Evolutionary conservation across 2,329 filamentous ascomycete genomes (phyloP).

Genomic region (Paraphaeosphaeria minitans): DNA sequence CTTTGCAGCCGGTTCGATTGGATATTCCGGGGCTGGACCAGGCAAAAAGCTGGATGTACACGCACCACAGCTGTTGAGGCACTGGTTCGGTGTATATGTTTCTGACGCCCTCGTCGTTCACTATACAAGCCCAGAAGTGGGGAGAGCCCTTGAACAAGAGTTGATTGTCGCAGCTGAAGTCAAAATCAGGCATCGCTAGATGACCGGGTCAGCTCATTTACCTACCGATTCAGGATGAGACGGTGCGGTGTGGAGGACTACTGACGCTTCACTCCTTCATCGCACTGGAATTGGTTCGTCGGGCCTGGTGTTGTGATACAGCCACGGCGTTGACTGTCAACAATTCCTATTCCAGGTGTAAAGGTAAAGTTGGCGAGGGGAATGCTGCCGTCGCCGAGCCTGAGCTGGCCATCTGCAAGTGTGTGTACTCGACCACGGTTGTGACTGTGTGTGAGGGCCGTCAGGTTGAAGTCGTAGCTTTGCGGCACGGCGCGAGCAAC

Average conservation of each 20-base stretch:
- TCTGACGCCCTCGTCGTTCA: slow-evolving; percentile 57
- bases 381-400: slow-evolving; percentile 59
- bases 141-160: slow-evolving; percentile 57
- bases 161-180: slow-evolving; percentile 57
- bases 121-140: slow-evolving; percentile 65
- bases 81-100: slow-evolving; percentile 58
- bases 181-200: slow-evolving; percentile 58
- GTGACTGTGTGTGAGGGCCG: slow-evolving; percentile 4
- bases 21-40: neutral
- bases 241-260: neutral
- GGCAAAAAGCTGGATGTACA: slow-evolving; percentile 39
- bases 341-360: slow-evolving; percentile 52
- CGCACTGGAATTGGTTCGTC: slow-evolving; percentile 65
- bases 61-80: slow-evolving; percentile 53
- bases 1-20: neutral
- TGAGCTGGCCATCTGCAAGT: slow-evolving; percentile 64
- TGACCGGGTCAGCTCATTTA: slow-evolving; percentile 5
- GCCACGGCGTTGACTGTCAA: slow-evolving; percentile 60
- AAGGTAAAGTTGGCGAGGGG: slow-evolving; percentile 59
- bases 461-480: slow-evolving; percentile 13
- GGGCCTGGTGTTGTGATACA: slow-evolving; percentile 64
- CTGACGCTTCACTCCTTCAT: slow-evolving; percentile 54
- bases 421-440: slow-evolving; percentile 40
- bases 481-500: neutral
- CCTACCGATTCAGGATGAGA: neutral